Percentiles rank a stretch among this genome's conserved stretches.
These are phyloP conservation scores for Dendrothele bispora DNA, from an alignment of 768 basidiomycete species.

Conservation along the genomic window DNA sequence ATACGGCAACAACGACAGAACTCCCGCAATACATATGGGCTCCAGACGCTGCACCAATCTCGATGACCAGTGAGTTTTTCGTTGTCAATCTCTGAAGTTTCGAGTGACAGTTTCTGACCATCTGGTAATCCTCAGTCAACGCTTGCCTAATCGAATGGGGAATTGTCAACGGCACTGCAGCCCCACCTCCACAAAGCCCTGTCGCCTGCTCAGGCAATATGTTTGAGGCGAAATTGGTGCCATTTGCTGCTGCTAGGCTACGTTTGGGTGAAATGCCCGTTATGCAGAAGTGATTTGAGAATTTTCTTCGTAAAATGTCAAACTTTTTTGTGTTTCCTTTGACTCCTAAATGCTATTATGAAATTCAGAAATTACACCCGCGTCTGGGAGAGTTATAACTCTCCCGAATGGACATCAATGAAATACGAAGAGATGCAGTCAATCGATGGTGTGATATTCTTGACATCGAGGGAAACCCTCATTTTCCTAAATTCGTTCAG, in stretches of 20 bases:
- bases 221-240: constrained; percentile 36
- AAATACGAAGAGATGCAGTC: too few species aligned
- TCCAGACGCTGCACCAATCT: constrained; percentile 36
- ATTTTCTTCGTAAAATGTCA: too few species aligned
- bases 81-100: not conserved
- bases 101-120: not conserved
- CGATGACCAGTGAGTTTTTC: constrained; percentile 26
- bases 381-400: too few species aligned
- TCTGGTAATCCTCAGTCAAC: constrained; percentile 15
- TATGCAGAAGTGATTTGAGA: too few species aligned
- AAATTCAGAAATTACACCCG: too few species aligned
- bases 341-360: too few species aligned
- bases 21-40: constrained; percentile 43
- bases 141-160: constrained; percentile 41
- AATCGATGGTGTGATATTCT: too few species aligned
- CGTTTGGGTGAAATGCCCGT: constrained; percentile 41
- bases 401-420: too few species aligned
- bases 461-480: too few species aligned
- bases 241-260: constrained; percentile 39
- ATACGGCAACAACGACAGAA: constrained; percentile 18
- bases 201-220: constrained; percentile 29
- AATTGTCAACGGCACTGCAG: constrained; percentile 29
- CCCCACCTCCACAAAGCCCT: constrained; percentile 35
- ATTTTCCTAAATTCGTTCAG: too few species aligned
- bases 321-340: too few species aligned